These are phyloP conservation scores for Polyporus tsugae DNA, from an alignment of 1,284 basidiomycete species.

Conservation along the genomic window DNA sequence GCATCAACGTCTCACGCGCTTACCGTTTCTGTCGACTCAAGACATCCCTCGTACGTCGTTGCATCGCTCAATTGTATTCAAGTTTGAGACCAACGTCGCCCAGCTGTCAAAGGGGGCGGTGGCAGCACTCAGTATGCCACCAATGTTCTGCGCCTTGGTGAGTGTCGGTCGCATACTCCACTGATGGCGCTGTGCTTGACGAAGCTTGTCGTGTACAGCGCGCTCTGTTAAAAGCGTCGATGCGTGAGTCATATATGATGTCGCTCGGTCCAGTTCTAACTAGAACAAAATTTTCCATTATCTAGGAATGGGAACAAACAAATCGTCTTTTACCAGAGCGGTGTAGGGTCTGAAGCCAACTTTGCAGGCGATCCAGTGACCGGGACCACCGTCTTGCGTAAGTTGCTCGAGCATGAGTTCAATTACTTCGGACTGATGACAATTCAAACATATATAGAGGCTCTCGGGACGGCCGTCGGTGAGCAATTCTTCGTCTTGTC, in stretches of 20 bases:
- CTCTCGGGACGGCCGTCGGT: background rate
- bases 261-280: background rate
- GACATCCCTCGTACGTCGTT: background rate
- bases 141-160: background rate
- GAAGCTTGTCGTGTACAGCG: background rate
- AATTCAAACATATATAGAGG: background rate
- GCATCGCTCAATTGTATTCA: background rate
- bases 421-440: background rate
- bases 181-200: background rate
- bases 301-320: background rate
- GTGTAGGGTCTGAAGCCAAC: background rate
- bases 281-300: background rate
- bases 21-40: background rate
- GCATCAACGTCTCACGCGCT: background rate
- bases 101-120: background rate
- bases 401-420: background rate
- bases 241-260: background rate
- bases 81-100: background rate
- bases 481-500: background rate
- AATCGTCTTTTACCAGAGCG: slow-evolving; percentile 2
- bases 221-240: background rate
- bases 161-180: background rate
- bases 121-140: background rate
- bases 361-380: background rate
- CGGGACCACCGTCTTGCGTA: background rate